These are phyloP conservation scores for Gilbertella persicaria DNA, from an alignment of 371 early-diverging fungal genomes.

Conservation along the genomic window DNA sequence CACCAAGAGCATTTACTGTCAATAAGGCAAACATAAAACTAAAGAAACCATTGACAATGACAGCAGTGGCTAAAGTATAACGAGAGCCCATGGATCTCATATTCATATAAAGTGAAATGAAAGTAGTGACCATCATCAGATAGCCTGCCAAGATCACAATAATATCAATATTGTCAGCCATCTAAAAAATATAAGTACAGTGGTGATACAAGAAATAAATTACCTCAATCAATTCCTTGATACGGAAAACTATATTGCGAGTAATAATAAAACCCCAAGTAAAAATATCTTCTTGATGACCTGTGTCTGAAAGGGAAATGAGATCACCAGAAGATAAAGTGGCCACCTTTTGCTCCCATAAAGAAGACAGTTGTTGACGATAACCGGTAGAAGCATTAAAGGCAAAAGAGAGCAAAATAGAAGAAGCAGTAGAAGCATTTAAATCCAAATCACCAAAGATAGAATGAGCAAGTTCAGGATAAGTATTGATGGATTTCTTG, in stretches of 20 bases:
- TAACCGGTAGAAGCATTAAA: conserved; percentile 59
- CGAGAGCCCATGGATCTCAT: conserved; percentile 88
- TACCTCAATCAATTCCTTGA: conserved; percentile 64
- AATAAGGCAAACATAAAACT: conserved; percentile 80
- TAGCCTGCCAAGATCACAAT: conserved; percentile 81
- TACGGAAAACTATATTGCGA: conserved; percentile 53
- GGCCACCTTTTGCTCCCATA: conserved; percentile 57
- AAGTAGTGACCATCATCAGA: conserved; percentile 84
- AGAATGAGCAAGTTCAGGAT: conserved; percentile 29
- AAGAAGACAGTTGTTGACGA: conserved; percentile 42
- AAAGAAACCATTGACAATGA: conserved; percentile 71
- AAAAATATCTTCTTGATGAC: conserved; percentile 31
- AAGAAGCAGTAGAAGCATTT: conserved; percentile 30
- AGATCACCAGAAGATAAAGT: conserved; percentile 34
- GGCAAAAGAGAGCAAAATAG: conserved; percentile 53
- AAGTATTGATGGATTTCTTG: conserved; percentile 33
- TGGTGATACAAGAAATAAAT: conserved; percentile 4
- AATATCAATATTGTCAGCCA: conserved; percentile 80
- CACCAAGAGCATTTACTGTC: conserved; percentile 66
- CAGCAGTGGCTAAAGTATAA: conserved; percentile 71
- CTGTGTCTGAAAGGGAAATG: conserved; percentile 24
- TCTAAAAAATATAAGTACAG: conserved; percentile 28
- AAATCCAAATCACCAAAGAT: conserved; percentile 24
- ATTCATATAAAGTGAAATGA: conserved; percentile 79
- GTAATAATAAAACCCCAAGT: conserved; percentile 47